phyloP scores from a whole-genome alignment of 1,139 yeast genomes.

The Geotrichum klebahnii region DNA sequence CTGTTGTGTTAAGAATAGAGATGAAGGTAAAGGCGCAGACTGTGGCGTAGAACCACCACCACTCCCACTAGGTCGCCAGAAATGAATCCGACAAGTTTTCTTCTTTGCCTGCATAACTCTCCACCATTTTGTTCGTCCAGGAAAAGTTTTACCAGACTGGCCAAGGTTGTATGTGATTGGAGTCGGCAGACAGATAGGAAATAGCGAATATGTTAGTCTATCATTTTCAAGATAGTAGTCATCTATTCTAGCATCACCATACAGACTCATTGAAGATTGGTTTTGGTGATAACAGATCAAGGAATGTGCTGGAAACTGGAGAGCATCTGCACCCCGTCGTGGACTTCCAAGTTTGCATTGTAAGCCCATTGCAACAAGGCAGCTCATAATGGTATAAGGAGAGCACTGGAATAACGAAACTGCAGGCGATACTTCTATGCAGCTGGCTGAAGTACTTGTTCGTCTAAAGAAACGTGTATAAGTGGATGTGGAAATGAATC shows the following conservation, averaged over 20 bases:
- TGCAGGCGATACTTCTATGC: slow-evolving; percentile 28
- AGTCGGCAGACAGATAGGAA: slow-evolving; percentile 25
- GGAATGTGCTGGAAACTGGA: background rate
- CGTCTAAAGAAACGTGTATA: slow-evolving; percentile 28
- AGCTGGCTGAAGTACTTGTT: slow-evolving; percentile 13
- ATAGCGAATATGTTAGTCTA: slow-evolving; percentile 16
- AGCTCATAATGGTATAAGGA: slow-evolving; percentile 21
- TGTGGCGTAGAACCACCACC: slow-evolving; percentile 16
- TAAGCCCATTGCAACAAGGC: slow-evolving; percentile 25
- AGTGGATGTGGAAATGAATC: slow-evolving; percentile 29
- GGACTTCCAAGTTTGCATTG: slow-evolving; percentile 23
- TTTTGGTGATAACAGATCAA: background rate
- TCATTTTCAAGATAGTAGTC: slow-evolving; percentile 22
- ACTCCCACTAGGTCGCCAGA: slow-evolving; percentile 5
- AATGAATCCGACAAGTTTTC: slow-evolving; percentile 20
- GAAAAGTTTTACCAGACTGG: slow-evolving; percentile 22
- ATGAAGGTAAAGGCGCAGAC: slow-evolving; percentile 16
- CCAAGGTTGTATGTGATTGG: slow-evolving; percentile 27
- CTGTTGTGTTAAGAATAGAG: slow-evolving; percentile 10
- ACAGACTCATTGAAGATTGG: background rate
- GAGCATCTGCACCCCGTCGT: background rate
- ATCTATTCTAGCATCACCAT: background rate
- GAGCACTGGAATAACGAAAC: slow-evolving; percentile 22
- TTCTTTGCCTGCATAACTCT: slow-evolving; percentile 20
- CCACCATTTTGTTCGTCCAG: slow-evolving; percentile 30